Evolutionary conservation across 2,329 filamentous ascomycete species (phyloP).

Genomic region (Stachybotrys elegans): DNA sequence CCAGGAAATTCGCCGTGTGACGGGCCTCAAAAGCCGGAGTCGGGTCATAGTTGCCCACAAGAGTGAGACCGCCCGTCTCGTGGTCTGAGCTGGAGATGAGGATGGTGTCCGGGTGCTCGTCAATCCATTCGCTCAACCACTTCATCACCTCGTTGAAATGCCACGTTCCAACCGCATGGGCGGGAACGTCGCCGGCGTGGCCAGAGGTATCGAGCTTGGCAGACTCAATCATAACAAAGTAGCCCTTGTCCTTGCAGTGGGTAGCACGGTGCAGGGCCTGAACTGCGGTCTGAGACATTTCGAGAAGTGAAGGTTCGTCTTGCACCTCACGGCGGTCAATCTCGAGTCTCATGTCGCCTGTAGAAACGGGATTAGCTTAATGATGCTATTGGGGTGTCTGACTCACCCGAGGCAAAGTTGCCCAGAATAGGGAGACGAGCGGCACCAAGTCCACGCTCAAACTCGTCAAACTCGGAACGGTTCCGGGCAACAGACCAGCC

Average conservation of each 20-base stretch:
- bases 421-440: slow-evolving; percentile 28
- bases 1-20: slow-evolving; percentile 20
- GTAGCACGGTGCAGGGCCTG: slow-evolving; percentile 25
- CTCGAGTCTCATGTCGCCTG: slow-evolving; percentile 27
- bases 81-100: slow-evolving; percentile 33
- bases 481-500: slow-evolving; percentile 29
- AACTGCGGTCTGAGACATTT: slow-evolving; percentile 25
- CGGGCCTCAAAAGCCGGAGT: slow-evolving; percentile 17
- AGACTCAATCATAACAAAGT: slow-evolving; percentile 27
- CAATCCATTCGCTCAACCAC: slow-evolving; percentile 29
- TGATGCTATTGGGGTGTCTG: too few relatives aligned
- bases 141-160: slow-evolving; percentile 31
- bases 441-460: slow-evolving; percentile 13
- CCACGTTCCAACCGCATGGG: slow-evolving; percentile 40
- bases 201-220: slow-evolving; percentile 26
- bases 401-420: too few relatives aligned
- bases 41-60: slow-evolving; percentile 26
- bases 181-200: slow-evolving; percentile 48
- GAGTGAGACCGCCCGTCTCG: slow-evolving; percentile 30
- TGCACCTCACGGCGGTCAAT: slow-evolving; percentile 20
- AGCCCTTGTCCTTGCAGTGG: slow-evolving; percentile 20
- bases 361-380: too few relatives aligned
- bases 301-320: slow-evolving; percentile 12
- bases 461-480: slow-evolving; percentile 23
- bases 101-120: slow-evolving; percentile 27